phyloP scores from a whole-genome alignment of 139 green algal genomes.

The Chlorella ohadii region DNA sequence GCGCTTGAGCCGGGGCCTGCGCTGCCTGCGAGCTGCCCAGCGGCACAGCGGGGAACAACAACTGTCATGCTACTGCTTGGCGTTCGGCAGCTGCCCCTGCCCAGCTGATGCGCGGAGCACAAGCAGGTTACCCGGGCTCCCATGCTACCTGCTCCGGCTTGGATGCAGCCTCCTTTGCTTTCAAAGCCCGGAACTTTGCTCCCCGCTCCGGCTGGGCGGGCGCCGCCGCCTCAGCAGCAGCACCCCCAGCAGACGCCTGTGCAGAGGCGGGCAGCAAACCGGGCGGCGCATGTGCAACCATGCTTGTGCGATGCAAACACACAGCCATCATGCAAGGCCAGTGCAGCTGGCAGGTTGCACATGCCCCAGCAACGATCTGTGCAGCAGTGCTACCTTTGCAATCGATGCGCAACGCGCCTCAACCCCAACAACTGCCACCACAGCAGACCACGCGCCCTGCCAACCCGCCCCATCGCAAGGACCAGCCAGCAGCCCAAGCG shows the following conservation, averaged over 20 bases:
- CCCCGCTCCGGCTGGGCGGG: constrained; percentile 25
- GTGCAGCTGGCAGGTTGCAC: background rate
- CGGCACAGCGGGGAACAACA: background rate
- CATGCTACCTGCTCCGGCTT: constrained; percentile 42
- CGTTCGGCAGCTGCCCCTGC: too few species aligned
- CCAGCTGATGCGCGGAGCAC: too few species aligned
- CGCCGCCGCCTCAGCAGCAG: background rate
- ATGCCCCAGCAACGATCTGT: too few species aligned
- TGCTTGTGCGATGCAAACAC: background rate
- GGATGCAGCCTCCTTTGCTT: constrained; percentile 72
- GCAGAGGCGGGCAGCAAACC: background rate
- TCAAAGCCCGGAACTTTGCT: constrained; percentile 73
- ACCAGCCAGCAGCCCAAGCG: background rate
- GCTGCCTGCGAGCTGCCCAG: background rate
- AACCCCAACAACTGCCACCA: background rate
- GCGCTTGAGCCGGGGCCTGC: background rate
- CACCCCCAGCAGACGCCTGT: background rate
- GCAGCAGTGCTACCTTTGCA: too few species aligned
- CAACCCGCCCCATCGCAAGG: background rate
- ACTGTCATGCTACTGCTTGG: background rate
- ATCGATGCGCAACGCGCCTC: background rate
- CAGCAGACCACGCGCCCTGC: too few species aligned
- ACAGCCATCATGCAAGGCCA: background rate
- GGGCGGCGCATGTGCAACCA: background rate
- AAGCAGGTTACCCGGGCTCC: background rate